Percentiles rank a stretch among this genome's conserved stretches.
Conservation (phyloP, 441 rosid species). For the Brassica hybrid region DNA sequence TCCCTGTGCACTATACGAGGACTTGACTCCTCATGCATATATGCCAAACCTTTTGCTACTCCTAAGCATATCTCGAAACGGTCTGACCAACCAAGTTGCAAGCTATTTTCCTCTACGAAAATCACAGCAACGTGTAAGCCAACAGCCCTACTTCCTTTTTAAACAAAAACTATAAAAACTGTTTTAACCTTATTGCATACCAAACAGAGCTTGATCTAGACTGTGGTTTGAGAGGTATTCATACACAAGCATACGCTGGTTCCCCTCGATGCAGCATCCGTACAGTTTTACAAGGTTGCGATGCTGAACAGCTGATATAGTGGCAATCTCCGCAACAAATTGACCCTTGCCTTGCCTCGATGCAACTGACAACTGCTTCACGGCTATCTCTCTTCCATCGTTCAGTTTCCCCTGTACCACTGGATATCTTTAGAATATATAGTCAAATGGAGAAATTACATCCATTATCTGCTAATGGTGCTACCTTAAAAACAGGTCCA, state of each 20-base stretch:
- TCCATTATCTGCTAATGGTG: not conserved
- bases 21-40: slow-evolving; percentile 77
- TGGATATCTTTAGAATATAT: not conserved
- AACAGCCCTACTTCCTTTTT: not conserved
- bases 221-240: slow-evolving; percentile 55
- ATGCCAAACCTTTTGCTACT: slow-evolving; percentile 66
- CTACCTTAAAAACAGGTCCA: slow-evolving; percentile 47
- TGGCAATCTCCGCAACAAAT: slow-evolving; percentile 42
- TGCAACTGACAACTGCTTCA: slow-evolving; percentile 37
- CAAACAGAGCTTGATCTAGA: slow-evolving; percentile 59
- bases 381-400: slow-evolving; percentile 51
- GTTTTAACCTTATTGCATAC: slow-evolving; percentile 31
- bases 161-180: slow-evolving; percentile 11
- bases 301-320: slow-evolving; percentile 46
- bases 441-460: not conserved
- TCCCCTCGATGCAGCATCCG: slow-evolving; percentile 59
- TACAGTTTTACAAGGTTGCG: slow-evolving; percentile 40
- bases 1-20: slow-evolving; percentile 72
- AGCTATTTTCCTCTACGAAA: slow-evolving; percentile 10
- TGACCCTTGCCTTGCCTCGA: slow-evolving; percentile 40
- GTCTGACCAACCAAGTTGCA: slow-evolving; percentile 60
- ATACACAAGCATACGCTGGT: slow-evolving; percentile 55
- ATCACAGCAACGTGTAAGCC: not conserved
- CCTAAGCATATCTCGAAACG: slow-evolving; percentile 67
- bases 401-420: slow-evolving; percentile 37